Base-by-base conservation (phyloP, 139 green algal genomes). In the Parachlorella kessleri region DNA sequence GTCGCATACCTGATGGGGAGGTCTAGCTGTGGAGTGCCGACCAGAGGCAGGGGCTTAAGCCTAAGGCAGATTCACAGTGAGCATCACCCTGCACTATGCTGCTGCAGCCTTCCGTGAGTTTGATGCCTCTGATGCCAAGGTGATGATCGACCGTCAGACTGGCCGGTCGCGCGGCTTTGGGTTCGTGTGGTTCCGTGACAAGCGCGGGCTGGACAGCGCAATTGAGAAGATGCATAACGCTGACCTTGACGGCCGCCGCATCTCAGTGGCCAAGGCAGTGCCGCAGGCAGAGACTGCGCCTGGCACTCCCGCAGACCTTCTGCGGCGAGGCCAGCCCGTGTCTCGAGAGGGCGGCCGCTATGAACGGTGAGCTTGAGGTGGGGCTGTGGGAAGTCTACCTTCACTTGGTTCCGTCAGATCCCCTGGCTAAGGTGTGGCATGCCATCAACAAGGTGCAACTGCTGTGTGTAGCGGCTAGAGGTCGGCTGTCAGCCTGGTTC, bases 131-230 rank as follows among this genome's bases (percentile, higher is more conserved):
- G 55, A 77, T 0, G 88, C 87, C 3, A 70, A 75, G 6, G 88
- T 94, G 3, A 92, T 93, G 88, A 80, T 90, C 0, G 91, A 95
- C 70, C 88, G 83, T 55, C 73, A 88, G 36, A 94, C 91, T 0
- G 67, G 75, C 18, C 84, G 88, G n/a, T 92, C 90, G 5, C 82
- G 93, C 30, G 93, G 93, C 63, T 97, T 97, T 82, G 93, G 93
- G 54, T 97, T 97, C 70, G 93, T 97, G 0, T 92, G 77, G 0
- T 97, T 97, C 64, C 70, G 83, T 75, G 85, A 96, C 59, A 79
- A 89, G 76, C 74, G 71, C 40, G 81, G 88, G 55, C 83, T 91
- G 75, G 77, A 94, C 66, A 18, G 21, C 48, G 48, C 48, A 59
- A 59, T 59, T 18, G 48, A 59, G 14, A 59, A 59, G 48, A 14